Evolutionary conservation across 2,329 filamentous ascomycete species (phyloP).

Genomic region (Aspergillus sp.): DNA sequence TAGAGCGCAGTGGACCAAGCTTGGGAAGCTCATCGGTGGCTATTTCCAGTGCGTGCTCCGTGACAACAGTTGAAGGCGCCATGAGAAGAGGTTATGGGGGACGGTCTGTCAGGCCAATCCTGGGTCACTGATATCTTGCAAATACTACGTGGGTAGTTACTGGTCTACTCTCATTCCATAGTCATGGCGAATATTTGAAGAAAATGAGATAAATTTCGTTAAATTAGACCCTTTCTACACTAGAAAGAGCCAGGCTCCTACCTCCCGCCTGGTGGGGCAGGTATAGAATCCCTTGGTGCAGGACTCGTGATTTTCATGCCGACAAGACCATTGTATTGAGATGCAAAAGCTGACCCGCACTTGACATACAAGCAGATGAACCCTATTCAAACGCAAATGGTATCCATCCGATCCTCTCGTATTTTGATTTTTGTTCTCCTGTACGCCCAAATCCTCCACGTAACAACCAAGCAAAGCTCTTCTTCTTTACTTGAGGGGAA

Average conservation of each 20-base stretch:
- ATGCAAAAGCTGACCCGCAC: conserved; percentile 41
- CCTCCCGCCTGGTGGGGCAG: conserved; percentile 5
- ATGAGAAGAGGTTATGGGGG: not conserved
- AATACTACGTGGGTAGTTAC: not conserved
- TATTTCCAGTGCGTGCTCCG: not conserved
- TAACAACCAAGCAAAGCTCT: conserved; percentile 37
- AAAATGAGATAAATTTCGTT: conserved; percentile 21
- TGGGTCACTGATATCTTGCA: not conserved
- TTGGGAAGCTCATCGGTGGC: conserved; percentile 37
- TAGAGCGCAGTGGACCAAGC: conserved; percentile 49
- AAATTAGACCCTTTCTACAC: conserved; percentile 22
- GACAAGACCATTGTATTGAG: conserved; percentile 43
- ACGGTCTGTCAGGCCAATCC: not conserved
- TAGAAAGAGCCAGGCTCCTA: conserved; percentile 14
- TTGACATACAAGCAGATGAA: conserved; percentile 42
- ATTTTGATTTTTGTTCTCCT: conserved; percentile 37
- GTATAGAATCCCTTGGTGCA: conserved; percentile 7
- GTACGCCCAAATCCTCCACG: conserved; percentile 35
- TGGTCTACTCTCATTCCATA: not conserved
- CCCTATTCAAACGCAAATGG: conserved; percentile 24
- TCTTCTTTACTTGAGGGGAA: conserved; percentile 91
- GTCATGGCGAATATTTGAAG: not conserved
- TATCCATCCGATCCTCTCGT: conserved; percentile 30
- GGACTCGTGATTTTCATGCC: conserved; percentile 27
- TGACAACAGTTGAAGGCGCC: not conserved